A percentile compares a stretch with the other conserved stretches of the same genome.
These are phyloP conservation scores for Cyberlindnera xishuangbannaensis DNA, from an alignment of 805 yeast genomes.

Conservation along the genomic window DNA sequence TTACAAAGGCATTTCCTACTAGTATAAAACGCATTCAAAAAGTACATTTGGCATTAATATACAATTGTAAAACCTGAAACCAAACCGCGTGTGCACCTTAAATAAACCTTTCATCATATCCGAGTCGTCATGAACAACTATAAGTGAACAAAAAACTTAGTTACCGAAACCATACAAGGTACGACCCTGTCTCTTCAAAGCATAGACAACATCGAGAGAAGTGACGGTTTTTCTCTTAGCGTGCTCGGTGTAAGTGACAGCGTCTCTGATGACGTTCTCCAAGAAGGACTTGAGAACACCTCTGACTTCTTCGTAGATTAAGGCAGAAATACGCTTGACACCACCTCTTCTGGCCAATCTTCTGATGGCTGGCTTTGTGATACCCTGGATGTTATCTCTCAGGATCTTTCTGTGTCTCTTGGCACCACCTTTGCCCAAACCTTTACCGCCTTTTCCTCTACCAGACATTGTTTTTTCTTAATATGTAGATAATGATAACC, in stretches of 20 bases:
- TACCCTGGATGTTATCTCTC: slow-evolving; percentile 99
- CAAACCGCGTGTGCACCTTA: slow-evolving; percentile 12
- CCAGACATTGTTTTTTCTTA: slow-evolving; percentile 71
- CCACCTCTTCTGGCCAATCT: slow-evolving; percentile 99
- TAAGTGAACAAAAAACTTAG: no score
- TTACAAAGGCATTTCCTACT: slow-evolving; percentile 2
- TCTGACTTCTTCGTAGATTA: slow-evolving; percentile 98
- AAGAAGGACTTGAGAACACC: slow-evolving; percentile 92
- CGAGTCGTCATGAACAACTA: no score
- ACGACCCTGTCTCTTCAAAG: slow-evolving; percentile 99
- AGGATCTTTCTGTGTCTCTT: slow-evolving; percentile 99
- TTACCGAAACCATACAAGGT: slow-evolving; percentile 99
- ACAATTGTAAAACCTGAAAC: slow-evolving; percentile 11
- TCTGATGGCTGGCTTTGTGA: slow-evolving; percentile 99
- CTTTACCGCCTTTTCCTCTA: slow-evolving; percentile 99
- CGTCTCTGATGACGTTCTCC: slow-evolving; percentile 97
- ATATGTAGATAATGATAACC: slow-evolving; percentile 13
- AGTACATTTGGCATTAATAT: slow-evolving; percentile 12
- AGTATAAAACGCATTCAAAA: no score
- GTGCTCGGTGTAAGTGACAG: slow-evolving; percentile 99
- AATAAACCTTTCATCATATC: slow-evolving; percentile 14
- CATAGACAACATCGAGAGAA: slow-evolving; percentile 96
- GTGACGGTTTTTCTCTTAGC: slow-evolving; percentile 99
- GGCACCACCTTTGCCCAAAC: slow-evolving; percentile 99
- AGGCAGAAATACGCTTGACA: slow-evolving; percentile 99